Evolutionary conservation across 768 basidiomycete genomes (phyloP).

Genomic region (Cystofilobasidium macerans): DNA sequence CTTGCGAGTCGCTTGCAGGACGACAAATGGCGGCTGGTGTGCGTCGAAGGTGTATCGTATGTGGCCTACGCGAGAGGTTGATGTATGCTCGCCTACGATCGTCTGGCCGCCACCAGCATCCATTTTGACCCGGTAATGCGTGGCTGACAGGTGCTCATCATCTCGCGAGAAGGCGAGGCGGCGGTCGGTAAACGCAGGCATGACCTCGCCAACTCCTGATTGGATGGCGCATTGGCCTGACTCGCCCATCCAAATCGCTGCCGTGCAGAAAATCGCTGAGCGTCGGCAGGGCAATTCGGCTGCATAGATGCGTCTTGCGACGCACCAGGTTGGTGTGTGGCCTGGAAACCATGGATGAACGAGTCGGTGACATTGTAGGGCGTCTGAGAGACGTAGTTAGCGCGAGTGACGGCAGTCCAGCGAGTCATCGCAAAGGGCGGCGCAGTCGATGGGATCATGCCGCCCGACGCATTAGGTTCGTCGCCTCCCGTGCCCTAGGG

Average conservation of each 20-base stretch:
- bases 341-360: constrained; percentile 61
- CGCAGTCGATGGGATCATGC: constrained; percentile 55
- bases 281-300: neutral
- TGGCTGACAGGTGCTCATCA: constrained; percentile 47
- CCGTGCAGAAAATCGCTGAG: constrained; percentile 30
- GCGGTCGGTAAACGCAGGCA: constrained; percentile 35
- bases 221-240: constrained; percentile 41
- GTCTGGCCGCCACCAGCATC: constrained; percentile 43
- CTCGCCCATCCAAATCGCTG: constrained; percentile 73
- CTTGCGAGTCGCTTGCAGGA: constrained; percentile 57
- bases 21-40: constrained; percentile 47
- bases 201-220: constrained; percentile 46
- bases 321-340: constrained; percentile 18
- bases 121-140: constrained; percentile 51
- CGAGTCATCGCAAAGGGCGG: constrained; percentile 75
- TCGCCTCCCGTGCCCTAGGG: constrained; percentile 21
- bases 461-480: constrained; percentile 28
- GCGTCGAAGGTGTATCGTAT: constrained; percentile 54
- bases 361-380: constrained; percentile 43
- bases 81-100: constrained; percentile 30
- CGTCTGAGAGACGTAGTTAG: constrained; percentile 28
- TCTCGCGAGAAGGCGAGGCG: constrained; percentile 48
- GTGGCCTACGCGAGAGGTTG: constrained; percentile 66
- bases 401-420: constrained; percentile 68
- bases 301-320: neutral